These are phyloP conservation scores for Cryptococcus neoformans DNA, from an alignment of 1,284 basidiomycete genomes.

Conservation along the genomic window DNA sequence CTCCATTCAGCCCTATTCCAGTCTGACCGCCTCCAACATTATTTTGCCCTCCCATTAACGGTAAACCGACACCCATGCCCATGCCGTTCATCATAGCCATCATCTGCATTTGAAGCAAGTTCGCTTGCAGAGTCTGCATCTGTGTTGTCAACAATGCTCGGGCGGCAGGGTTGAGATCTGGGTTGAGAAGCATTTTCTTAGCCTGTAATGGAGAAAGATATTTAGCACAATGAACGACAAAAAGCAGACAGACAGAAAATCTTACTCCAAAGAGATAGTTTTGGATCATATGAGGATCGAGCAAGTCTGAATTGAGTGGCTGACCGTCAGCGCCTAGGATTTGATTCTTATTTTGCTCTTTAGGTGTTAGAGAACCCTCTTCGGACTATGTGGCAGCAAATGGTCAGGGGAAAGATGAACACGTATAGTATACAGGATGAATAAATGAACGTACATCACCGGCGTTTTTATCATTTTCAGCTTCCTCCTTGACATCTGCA, in stretches of 20 bases:
- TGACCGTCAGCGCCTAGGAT: conserved; percentile 15
- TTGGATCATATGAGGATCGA: conserved; percentile 31
- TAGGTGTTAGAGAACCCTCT: conserved; percentile 15
- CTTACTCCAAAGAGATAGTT: conserved; percentile 27
- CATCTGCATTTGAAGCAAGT: conserved; percentile 42
- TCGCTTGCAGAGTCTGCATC: conserved; percentile 36
- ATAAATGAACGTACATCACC: too few relatives aligned
- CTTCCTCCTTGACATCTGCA: neutral
- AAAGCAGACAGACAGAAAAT: neutral
- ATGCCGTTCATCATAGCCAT: conserved; percentile 28
- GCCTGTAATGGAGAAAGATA: conserved; percentile 15
- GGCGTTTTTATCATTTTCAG: neutral
- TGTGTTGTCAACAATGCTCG: conserved; percentile 22
- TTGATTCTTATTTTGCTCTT: conserved; percentile 10
- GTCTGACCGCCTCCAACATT: too few relatives aligned
- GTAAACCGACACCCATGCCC: conserved; percentile 15
- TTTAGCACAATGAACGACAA: neutral
- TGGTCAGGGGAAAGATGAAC: neutral
- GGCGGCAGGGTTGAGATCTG: conserved; percentile 2
- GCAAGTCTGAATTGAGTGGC: conserved; percentile 17
- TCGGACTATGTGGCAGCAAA: conserved; percentile 12
- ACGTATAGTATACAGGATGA: too few relatives aligned
- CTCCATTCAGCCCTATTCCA: conserved; percentile 13
- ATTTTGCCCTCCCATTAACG: conserved; percentile 2
- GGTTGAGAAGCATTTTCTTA: conserved; percentile 30